Conservation (phyloP, 2,329 filamentous ascomycete species). For the Diplocarpon mali region DNA sequence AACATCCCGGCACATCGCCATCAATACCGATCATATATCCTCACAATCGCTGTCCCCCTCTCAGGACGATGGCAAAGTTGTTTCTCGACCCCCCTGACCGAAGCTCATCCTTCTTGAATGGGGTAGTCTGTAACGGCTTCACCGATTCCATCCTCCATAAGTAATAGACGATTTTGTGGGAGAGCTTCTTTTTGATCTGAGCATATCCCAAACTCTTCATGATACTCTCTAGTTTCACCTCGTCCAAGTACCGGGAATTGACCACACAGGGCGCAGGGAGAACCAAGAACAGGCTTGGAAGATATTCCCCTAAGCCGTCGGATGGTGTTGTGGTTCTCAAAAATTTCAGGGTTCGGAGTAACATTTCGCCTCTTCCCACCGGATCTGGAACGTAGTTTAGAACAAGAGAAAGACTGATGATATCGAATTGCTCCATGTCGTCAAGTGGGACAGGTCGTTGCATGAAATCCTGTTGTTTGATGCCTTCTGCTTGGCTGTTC, state of each 20-base stretch:
- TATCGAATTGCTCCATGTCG: constrained; percentile 61
- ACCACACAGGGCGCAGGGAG: constrained; percentile 77
- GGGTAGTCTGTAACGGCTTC: constrained; percentile 19
- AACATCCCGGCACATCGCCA: too few species aligned
- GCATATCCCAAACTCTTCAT: constrained; percentile 69
- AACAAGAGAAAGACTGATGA: constrained; percentile 85
- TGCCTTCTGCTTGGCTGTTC: constrained; percentile 72
- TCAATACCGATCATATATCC: background rate
- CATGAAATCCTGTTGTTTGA: constrained; percentile 92
- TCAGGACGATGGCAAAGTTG: constrained; percentile 76
- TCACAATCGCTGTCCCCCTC: background rate
- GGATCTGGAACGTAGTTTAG: constrained; percentile 88
- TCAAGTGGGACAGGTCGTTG: constrained; percentile 59
- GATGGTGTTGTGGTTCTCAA: constrained; percentile 34
- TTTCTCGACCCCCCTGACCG: constrained; percentile 69
- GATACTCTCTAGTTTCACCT: constrained; percentile 55
- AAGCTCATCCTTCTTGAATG: constrained; percentile 64
- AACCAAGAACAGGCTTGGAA: constrained; percentile 77
- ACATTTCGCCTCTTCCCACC: constrained; percentile 68
- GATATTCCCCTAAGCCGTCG: constrained; percentile 27
- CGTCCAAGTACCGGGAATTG: constrained; percentile 84
- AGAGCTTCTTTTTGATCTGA: constrained; percentile 56
- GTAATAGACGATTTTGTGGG: constrained; percentile 77
- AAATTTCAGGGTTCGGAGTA: constrained; percentile 63
- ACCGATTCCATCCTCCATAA: constrained; percentile 50